Evolutionary conservation across 1,284 basidiomycete genomes (phyloP), one percentile per base, ranked within the genome.

Genomic region (Ganoderma meredithae): DNA sequence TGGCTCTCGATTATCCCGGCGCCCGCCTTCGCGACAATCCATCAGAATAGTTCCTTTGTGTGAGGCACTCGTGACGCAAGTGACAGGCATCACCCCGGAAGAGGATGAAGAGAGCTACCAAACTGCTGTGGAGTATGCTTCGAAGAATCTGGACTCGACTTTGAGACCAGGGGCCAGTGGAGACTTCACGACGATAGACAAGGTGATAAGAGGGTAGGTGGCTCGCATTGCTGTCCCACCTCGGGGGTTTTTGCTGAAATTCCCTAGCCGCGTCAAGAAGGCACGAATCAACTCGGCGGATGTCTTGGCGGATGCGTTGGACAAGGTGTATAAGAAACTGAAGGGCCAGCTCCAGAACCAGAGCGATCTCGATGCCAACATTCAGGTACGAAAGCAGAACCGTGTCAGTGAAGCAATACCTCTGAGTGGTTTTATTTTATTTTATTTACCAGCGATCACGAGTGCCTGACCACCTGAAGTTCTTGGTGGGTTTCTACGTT

Each of bases 271-370:
- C 76, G 79, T 84, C 25, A 82, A 90, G 76, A 94, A 93, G 76
- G 90, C 90, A n/a, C 85, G 86, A 41, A 85, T 94, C 65, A 86
- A 90, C 68, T 86, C 86, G 15, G 81, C 85, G 61, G 88, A 92
- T 74, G 76, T 73, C 6, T 81, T 91, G 6, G 89, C 87, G 10
- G 81, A 86, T 39, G 90, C 90, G 0, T 76, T 94, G 8, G 81
- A 87, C 65, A 79, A 79, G 36, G 83, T 84, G 1, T 88, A 87
- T 70, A 71, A 75, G 41, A 81, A 79, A 65, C 79, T 93, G 27
- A 90, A 87, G 72, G 71, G 73, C 13, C 82, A 85, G 33, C 78
- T 86, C 1, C 81, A 82, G 44, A 78, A 82, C 65, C 81, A 83
- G 27, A 83, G 80, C 25, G 90, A 92, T 74, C 79, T 93, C 22